Evolutionary conservation across 2,329 filamentous ascomycete species (phyloP), one percentile per base, ranked within the genome.

Genomic region (Penicillium griseofulvum): DNA sequence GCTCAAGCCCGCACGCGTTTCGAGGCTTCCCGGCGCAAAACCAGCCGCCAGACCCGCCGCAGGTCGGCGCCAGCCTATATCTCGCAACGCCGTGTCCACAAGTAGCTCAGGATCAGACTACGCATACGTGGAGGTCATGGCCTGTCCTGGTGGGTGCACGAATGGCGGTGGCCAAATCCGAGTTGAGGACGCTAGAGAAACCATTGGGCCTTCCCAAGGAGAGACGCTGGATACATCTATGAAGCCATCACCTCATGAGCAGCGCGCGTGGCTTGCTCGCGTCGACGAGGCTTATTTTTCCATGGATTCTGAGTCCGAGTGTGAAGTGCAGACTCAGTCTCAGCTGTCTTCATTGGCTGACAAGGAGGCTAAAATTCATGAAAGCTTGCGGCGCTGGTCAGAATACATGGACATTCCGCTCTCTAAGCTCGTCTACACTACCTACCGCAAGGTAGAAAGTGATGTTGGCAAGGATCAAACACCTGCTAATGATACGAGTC

Each of bases 121-220:
- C 71, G 83, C 88, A n/a, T 97, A 96, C 74, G 89, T 97, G 28
- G 94, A 99, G 75, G 94, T 99, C 55, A 99, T 99, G 94, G 94
- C 94, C 14, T 99, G 94, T 73, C 94, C 94, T 0, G 94, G 94
- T n/a, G 94, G 94, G 3, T 99, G 94, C 76, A 99, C 94, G 52
- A 99, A 99, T 66, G 94, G 94, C 2, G 94, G 94, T 36, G 94
- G 94, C 0, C 94, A 99, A 77, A 87, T 99, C 70, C 96, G 96
- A 69, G 84, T 90, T 26, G 89, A 91, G 50, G 94, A 97, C 70
- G 84, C 89, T 17, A 64, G 68, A 39, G 68, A 72, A 45, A 63
- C 58, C 16, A 57, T 58, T 43, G 46, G 58, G 24, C 47, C 60
- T 49, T 39, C 52, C 46, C 57, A 65, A 54, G 42, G 46, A 61